Conservation (phyloP, 1,139 yeast genomes). For the Meyerozyma carpophila region DNA sequence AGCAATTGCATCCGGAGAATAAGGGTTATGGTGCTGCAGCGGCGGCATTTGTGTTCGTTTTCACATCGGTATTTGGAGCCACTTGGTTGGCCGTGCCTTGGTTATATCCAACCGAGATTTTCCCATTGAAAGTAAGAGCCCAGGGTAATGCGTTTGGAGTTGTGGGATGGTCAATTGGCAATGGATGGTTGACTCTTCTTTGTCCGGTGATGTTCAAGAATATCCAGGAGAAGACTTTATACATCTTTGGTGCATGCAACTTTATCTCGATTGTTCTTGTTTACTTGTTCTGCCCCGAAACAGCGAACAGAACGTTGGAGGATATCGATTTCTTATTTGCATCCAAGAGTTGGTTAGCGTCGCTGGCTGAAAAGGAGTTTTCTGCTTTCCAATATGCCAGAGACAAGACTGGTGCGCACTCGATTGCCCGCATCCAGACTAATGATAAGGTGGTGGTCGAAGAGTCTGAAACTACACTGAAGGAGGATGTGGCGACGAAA, state of each 20-base stretch:
- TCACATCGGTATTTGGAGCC: conserved; percentile 30
- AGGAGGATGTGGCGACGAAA: too few relatives aligned
- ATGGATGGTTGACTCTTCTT: conserved; percentile 43
- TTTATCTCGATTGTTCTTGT: conserved; percentile 12
- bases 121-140: conserved; percentile 33
- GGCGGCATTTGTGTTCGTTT: conserved; percentile 40
- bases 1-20: conserved; percentile 20
- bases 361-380: conserved; percentile 4
- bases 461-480: not conserved
- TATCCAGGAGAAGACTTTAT: conserved; percentile 36
- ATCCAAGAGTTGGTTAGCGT: conserved; percentile 7
- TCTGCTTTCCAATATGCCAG: not conserved
- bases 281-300: conserved; percentile 44
- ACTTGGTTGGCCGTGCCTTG: conserved; percentile 36
- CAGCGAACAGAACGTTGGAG: conserved; percentile 58
- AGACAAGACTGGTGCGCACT: not conserved
- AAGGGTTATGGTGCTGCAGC: conserved; percentile 36
- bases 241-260: conserved; percentile 30
- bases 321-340: conserved; percentile 41
- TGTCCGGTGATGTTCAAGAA: conserved; percentile 41
- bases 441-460: not conserved
- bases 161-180: conserved; percentile 44
- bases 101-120: conserved; percentile 43
- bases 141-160: conserved; percentile 34
- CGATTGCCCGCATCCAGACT: not conserved